Percentiles rank a stretch among this genome's conserved stretches.
These are phyloP conservation scores for Rhizopogon vulgaris DNA, from an alignment of 768 basidiomycete species.

Conservation along the genomic window DNA sequence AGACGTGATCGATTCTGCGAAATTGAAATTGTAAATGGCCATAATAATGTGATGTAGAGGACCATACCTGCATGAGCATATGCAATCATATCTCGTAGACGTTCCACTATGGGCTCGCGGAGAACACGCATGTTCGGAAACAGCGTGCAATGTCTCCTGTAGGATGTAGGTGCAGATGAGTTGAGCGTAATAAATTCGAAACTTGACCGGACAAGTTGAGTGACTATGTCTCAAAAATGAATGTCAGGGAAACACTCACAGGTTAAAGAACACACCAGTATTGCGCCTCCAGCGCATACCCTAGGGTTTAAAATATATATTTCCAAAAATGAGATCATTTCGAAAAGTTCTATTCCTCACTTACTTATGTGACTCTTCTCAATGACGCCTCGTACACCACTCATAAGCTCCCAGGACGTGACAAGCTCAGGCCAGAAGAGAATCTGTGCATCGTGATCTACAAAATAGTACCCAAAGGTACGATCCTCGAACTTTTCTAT, in stretches of 20 bases:
- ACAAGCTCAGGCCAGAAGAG: constrained; percentile 41
- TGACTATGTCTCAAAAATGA: not conserved
- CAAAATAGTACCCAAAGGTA: constrained; percentile 36
- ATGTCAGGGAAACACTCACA: not conserved
- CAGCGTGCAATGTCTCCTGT: constrained; percentile 21
- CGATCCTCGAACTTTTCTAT: not conserved
- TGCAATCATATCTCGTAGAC: constrained; percentile 5
- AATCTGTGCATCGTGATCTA: constrained; percentile 33
- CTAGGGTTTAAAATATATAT: not conserved
- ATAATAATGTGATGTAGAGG: not conserved
- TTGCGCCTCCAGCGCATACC: constrained; percentile 1
- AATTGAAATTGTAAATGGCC: not conserved
- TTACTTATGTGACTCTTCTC: constrained; percentile 7
- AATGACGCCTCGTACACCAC: constrained; percentile 20
- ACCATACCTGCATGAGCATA: constrained; percentile 6
- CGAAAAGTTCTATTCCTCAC: not conserved
- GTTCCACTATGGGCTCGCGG: not conserved
- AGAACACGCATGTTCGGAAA: constrained; percentile 7
- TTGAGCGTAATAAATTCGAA: not conserved
- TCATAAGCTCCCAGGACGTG: constrained; percentile 25
- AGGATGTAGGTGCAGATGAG: not conserved
- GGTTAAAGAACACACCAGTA: not conserved
- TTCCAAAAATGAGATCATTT: not conserved
- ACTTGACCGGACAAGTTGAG: not conserved
- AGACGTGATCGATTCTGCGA: constrained; percentile 34